These are phyloP conservation scores for Glaciozyma martinii DNA, from an alignment of 768 basidiomycete species.

Conservation along the genomic window DNA sequence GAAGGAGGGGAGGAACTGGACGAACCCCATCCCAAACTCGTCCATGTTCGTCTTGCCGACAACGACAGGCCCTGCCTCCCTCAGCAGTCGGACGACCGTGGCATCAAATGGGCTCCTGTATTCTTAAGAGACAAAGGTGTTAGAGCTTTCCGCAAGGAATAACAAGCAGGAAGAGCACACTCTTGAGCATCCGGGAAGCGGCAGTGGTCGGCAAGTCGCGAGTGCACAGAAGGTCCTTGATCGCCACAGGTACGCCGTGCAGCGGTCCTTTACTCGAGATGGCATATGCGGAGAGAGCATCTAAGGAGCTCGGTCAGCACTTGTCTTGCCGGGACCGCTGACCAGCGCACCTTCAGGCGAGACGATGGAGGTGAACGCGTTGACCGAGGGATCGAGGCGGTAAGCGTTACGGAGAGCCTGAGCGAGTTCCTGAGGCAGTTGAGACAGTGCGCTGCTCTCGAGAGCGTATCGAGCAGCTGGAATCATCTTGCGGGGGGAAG, in stretches of 20 bases:
- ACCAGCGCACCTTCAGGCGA: slow-evolving; percentile 5
- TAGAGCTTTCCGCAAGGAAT: neutral
- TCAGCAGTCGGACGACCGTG: slow-evolving; percentile 63
- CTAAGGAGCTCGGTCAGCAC: neutral
- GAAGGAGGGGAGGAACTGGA: slow-evolving; percentile 3
- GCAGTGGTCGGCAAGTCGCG: slow-evolving; percentile 9
- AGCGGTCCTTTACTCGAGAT: neutral
- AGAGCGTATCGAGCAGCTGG: too few species aligned
- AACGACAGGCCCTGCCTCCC: slow-evolving; percentile 57
- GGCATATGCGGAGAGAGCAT: neutral
- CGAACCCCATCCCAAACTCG: slow-evolving; percentile 97
- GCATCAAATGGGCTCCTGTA: slow-evolving; percentile 77
- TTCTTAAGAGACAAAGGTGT: slow-evolving; percentile 41
- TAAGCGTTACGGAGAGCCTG: neutral
- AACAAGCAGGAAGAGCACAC: slow-evolving; percentile 1
- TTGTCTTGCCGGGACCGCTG: too few species aligned
- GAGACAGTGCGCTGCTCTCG: too few species aligned
- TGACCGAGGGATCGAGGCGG: slow-evolving; percentile 12
- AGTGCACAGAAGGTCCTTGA: slow-evolving; percentile 29
- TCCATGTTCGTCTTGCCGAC: slow-evolving; percentile 90
- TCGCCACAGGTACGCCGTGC: slow-evolving; percentile 3
- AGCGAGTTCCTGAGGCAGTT: too few species aligned
- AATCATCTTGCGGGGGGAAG: too few species aligned
- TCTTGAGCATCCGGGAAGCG: slow-evolving; percentile 13
- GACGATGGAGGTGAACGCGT: slow-evolving; percentile 17